Conservation (phyloP, 192 early-diverging fungal species). For the Powellomyces hirtus region DNA sequence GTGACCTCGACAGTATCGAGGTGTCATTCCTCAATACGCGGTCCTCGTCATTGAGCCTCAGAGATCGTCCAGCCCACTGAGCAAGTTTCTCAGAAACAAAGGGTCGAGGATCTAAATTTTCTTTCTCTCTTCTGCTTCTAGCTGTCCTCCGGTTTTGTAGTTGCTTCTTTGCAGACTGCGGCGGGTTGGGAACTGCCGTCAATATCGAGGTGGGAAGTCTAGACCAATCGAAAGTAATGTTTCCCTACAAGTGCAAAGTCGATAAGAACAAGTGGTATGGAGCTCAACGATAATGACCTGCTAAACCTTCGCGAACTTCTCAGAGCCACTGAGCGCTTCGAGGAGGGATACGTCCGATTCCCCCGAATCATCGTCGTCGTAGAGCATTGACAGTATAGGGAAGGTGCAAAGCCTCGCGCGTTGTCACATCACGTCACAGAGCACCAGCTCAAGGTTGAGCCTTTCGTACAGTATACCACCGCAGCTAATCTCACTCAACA, state of each 20-base stretch:
- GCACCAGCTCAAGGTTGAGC: no score
- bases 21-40: no score
- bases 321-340: neutral
- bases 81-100: conserved; percentile 5
- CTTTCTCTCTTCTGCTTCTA: neutral
- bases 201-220: neutral
- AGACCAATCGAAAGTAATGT: conserved; percentile 2
- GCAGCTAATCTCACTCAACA: no score
- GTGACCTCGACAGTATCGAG: no score
- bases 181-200: neutral
- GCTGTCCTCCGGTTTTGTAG: neutral
- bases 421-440: no score
- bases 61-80: neutral
- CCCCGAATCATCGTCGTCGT: neutral
- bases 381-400: no score
- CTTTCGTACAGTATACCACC: no score
- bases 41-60: neutral
- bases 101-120: neutral
- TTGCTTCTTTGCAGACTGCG: neutral
- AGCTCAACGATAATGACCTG: neutral
- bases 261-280: neutral
- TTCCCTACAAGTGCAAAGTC: neutral
- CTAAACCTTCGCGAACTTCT: neutral
- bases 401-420: no score
- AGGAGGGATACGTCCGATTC: conserved; percentile 1